Percentiles rank a stretch among this genome's conserved stretches.
phyloP scores from a whole-genome alignment of 2,329 filamentous ascomycete species.

The Penicillium sp. region DNA sequence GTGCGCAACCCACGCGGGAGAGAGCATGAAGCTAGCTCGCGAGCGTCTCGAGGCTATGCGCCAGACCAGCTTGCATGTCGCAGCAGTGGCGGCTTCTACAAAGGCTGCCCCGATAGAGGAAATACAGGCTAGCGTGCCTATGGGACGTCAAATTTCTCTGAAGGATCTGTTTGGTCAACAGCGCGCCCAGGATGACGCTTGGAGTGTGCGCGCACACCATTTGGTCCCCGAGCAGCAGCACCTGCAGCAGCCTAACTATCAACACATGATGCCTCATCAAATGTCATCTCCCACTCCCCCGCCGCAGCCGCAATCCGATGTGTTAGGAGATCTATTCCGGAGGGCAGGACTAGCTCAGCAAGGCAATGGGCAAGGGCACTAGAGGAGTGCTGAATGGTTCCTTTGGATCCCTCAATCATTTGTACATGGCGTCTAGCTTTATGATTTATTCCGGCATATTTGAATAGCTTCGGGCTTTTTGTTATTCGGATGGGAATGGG shows the following conservation, averaged over 20 bases:
- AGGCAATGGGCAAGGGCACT: conserved; percentile 17
- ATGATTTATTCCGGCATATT: conserved; percentile 5
- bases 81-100: conserved; percentile 29
- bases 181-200: conserved; percentile 51
- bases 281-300: conserved; percentile 10
- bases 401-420: not conserved
- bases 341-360: conserved; percentile 41
- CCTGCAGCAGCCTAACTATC: conserved; percentile 10
- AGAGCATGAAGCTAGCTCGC: conserved; percentile 47
- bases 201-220: conserved; percentile 50
- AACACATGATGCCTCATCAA: conserved; percentile 13
- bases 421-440: conserved; percentile 12
- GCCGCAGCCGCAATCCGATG: conserved; percentile 30
- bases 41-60: conserved; percentile 38
- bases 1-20: conserved; percentile 53
- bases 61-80: conserved; percentile 33
- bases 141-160: conserved; percentile 54
- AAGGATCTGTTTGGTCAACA: conserved; percentile 57
- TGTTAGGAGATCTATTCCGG: conserved; percentile 45
- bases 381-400: not conserved
- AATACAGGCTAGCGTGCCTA: conserved; percentile 43
- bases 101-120: conserved; percentile 37
- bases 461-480: not conserved
- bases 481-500: conserved; percentile 1
- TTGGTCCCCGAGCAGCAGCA: conserved; percentile 19